Evolutionary conservation across 2,329 filamentous ascomycete species (phyloP).

Genomic region (Parasarocladium wereldwijsianum): DNA sequence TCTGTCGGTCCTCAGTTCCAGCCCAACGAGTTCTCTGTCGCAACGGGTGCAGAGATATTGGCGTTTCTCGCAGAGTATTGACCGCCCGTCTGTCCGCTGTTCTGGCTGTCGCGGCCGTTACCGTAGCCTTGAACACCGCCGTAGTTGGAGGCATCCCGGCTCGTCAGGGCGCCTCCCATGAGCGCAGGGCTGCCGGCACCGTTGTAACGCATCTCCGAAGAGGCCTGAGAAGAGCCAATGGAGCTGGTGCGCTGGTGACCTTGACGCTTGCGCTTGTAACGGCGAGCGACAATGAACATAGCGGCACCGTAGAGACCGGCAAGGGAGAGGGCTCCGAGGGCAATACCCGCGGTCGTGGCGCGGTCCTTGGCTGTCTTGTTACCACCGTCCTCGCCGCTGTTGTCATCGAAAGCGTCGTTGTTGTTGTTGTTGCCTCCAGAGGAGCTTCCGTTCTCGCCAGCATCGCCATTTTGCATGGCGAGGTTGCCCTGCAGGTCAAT

Average conservation of each 20-base stretch:
- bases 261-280: constrained; percentile 77
- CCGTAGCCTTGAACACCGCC: constrained; percentile 32
- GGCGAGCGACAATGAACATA: constrained; percentile 84
- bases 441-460: constrained; percentile 8
- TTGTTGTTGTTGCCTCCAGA: constrained; percentile 13
- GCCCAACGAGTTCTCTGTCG: constrained; percentile 85
- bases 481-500: constrained; percentile 32
- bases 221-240: constrained; percentile 33
- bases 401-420: constrained; percentile 21
- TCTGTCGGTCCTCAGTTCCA: constrained; percentile 55
- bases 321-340: constrained; percentile 61
- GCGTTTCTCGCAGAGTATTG: constrained; percentile 40
- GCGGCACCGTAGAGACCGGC: constrained; percentile 81
- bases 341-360: constrained; percentile 54
- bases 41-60: constrained; percentile 77
- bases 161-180: constrained; percentile 55
- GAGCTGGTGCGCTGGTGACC: constrained; percentile 67
- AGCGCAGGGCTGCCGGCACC: constrained; percentile 39
- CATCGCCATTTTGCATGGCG: constrained; percentile 25
- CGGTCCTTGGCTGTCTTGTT: constrained; percentile 41
- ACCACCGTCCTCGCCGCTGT: constrained; percentile 26
- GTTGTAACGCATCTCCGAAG: constrained; percentile 38
- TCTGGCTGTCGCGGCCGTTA: constrained; percentile 42
- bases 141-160: constrained; percentile 40
- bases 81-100: constrained; percentile 46